Base-by-base conservation (phyloP, 345 rosid genomes). In the Bruguiera parviflora region DNA sequence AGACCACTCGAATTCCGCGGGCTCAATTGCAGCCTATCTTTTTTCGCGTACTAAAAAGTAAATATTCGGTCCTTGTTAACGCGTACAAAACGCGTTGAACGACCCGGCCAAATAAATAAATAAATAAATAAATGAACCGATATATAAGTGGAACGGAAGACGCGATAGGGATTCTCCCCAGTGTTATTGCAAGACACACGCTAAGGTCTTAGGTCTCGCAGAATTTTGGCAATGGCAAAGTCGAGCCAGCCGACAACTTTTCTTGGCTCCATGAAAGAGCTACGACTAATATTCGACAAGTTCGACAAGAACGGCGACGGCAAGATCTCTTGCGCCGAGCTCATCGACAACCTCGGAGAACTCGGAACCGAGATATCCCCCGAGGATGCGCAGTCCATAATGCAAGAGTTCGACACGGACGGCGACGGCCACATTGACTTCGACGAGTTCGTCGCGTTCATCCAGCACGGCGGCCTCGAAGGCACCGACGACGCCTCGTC, bases 231-330 rank as follows among this genome's bases (percentile, higher is more conserved):
- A 37, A 63, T 58, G 76, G 66, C 57, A 16, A 35, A 37, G 22
- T 27, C 65, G 31, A 53, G n/a, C 29, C 31, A 43, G 49, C 49
- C 49, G 49, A 43, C 64, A 28, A 60, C 63, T 51, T 6, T 20
- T 7, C 70, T 81, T 39, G 91, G 89, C 0, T 80, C 90, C 0
- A 62, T 70, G 62, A 92, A 83, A 3, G 93, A 95, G 33, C 81
- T 87, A 7, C 63, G 73, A 16, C 67, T 61, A n/a, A 85, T 91
- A 2, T 95, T 95, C 71, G 67, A 79, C 53, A 84, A 89, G 56
- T 88, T 87, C 81, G 99, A 95, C 82, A 87, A 84, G 64, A 95
- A 91, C 82, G 88, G 93, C 32, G 99, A 95, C 77, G 99, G 99
- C 0, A 88, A 79, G 84, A 95, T 95, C 89, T 95, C 96, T 6